Percentiles rank a stretch among this genome's conserved stretches.
Evolutionary conservation across 257 asterid species (phyloP).

Genomic region (Solanum clarkiae): DNA sequence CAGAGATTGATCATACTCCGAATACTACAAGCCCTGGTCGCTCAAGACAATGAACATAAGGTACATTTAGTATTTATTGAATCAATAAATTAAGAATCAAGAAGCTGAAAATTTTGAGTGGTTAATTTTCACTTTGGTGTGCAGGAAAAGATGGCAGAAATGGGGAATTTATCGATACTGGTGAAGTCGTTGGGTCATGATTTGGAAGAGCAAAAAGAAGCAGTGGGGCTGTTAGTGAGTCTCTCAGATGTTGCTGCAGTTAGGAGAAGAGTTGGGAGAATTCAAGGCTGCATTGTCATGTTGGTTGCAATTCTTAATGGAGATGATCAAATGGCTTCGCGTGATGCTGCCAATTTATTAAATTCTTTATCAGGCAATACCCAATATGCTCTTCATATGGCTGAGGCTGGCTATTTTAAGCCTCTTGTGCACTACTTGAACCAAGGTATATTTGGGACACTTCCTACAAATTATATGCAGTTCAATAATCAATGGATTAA

Average conservation of each 20-base stretch:
- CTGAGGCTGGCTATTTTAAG: constrained; percentile 89
- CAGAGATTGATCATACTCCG: constrained; percentile 42
- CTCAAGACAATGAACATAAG: constrained; percentile 37
- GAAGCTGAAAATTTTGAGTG: background rate
- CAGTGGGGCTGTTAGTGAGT: constrained; percentile 51
- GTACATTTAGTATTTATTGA: constrained; percentile 14
- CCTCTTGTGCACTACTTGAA: constrained; percentile 60
- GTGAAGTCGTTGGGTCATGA: constrained; percentile 62
- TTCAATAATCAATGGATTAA: background rate
- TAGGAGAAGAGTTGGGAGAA: constrained; percentile 50
- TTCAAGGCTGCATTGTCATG: constrained; percentile 69
- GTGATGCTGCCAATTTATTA: constrained; percentile 43
- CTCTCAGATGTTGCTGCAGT: constrained; percentile 36
- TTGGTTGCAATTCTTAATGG: constrained; percentile 57
- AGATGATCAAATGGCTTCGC: constrained; percentile 44
- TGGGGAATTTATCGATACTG: constrained; percentile 32
- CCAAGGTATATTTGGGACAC: constrained; percentile 30
- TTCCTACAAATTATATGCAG: background rate
- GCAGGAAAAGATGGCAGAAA: constrained; percentile 75
- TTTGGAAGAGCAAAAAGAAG: constrained; percentile 58
- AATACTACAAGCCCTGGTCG: constrained; percentile 28
- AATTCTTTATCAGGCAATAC: constrained; percentile 53
- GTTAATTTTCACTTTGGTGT: constrained; percentile 23
- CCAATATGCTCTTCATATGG: constrained; percentile 87
- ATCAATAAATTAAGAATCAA: background rate